phyloP scores from a whole-genome alignment of 1,284 basidiomycete species.

The Laetiporus sulphureus region DNA sequence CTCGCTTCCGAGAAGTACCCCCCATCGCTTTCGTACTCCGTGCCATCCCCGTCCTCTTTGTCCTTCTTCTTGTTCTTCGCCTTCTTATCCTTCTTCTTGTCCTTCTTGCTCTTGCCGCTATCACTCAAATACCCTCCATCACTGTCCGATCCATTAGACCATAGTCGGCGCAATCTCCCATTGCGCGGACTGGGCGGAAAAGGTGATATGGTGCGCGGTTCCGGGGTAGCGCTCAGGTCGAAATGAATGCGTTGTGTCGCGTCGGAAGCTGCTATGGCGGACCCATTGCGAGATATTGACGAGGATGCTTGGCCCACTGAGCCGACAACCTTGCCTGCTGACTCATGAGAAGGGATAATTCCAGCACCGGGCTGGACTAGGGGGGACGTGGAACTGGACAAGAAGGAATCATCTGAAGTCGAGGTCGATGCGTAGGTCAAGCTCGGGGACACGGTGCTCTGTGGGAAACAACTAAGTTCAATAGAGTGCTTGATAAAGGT shows the following conservation, averaged over 20 bases:
- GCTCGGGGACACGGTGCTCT: slow-evolving; percentile 25
- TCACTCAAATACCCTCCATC: slow-evolving; percentile 48
- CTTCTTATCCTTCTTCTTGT: slow-evolving; percentile 22
- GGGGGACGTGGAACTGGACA: slow-evolving; percentile 15
- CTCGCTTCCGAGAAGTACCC: slow-evolving; percentile 27
- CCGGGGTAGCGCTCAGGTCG: slow-evolving; percentile 18
- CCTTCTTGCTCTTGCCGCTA: slow-evolving; percentile 28
- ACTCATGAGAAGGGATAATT: slow-evolving; percentile 9
- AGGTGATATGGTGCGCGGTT: slow-evolving; percentile 15
- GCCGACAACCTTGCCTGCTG: slow-evolving; percentile 8
- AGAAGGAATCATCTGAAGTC: slow-evolving; percentile 29
- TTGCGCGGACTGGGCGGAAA: slow-evolving; percentile 11
- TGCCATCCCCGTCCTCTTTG: slow-evolving; percentile 14
- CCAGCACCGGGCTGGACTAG: slow-evolving; percentile 21
- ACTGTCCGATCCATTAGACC: slow-evolving; percentile 44
- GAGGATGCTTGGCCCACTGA: not conserved
- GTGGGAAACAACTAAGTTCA: not conserved
- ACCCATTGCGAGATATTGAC: slow-evolving; percentile 9
- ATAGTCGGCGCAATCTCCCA: slow-evolving; percentile 34
- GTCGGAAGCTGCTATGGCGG: slow-evolving; percentile 6
- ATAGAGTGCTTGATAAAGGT: slow-evolving; percentile 1
- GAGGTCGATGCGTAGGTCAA: slow-evolving; percentile 30
- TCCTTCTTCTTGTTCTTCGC: slow-evolving; percentile 18
- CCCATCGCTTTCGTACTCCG: slow-evolving; percentile 27
- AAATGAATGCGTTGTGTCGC: slow-evolving; percentile 18